Percentiles rank a stretch among this genome's conserved stretches.
phyloP scores from a whole-genome alignment of 192 early-diverging fungal genomes.

The Globomyces pollinis-pini region DNA sequence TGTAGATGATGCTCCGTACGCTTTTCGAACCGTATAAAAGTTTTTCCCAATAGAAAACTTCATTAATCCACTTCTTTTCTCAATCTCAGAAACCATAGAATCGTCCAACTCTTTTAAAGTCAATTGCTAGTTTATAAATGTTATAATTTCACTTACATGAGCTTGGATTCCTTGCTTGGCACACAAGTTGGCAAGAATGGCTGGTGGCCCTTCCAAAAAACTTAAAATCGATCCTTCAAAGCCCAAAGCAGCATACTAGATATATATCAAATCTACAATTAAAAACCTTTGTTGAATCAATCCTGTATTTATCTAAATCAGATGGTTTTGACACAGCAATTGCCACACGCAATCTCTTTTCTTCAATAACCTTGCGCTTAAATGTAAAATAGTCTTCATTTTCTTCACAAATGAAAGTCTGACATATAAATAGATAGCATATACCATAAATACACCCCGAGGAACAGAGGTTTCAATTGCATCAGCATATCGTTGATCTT shows the following conservation, averaged over 20 bases:
- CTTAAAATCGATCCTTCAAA: constrained; percentile 73
- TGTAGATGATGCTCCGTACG: constrained; percentile 24
- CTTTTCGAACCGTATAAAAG: constrained; percentile 14
- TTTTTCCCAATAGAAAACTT: constrained; percentile 17
- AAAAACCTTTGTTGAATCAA: neutral
- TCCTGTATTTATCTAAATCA: neutral
- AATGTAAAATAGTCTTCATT: constrained; percentile 70
- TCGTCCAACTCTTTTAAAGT: constrained; percentile 1
- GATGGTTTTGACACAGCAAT: neutral
- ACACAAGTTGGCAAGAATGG: constrained; percentile 59
- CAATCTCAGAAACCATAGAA: neutral
- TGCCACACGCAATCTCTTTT: constrained; percentile 34
- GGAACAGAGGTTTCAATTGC: constrained; percentile 56
- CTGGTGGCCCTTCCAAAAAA: constrained; percentile 61
- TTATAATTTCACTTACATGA: constrained; percentile 39
- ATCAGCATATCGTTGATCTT: constrained; percentile 49
- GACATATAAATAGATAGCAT: neutral
- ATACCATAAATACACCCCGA: constrained; percentile 40
- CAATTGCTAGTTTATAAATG: neutral
- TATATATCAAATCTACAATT: too few relatives aligned
- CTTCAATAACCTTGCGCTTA: constrained; percentile 57
- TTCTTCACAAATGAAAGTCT: constrained; percentile 74
- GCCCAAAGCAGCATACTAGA: too few relatives aligned
- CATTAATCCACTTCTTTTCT: neutral
- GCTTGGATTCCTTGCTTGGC: constrained; percentile 49